Evolutionary conservation across 208 protist species (phyloP).

Genomic region (Balamuthia mandrillaris): DNA sequence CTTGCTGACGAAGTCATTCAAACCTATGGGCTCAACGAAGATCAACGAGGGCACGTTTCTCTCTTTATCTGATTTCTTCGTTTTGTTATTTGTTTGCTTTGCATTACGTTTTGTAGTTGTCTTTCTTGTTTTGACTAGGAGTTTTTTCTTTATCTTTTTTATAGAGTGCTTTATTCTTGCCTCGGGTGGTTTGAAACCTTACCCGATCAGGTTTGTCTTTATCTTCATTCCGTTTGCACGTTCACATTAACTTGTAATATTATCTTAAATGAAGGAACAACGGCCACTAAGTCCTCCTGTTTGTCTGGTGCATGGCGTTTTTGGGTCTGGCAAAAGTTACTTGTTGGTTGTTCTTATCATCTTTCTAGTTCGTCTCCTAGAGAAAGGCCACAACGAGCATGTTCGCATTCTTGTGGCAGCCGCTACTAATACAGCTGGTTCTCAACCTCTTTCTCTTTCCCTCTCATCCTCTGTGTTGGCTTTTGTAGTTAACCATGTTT

Average conservation of each 20-base stretch:
- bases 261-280: too few relatives aligned
- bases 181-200: constrained; percentile 21
- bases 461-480: too few relatives aligned
- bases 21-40: constrained; percentile 19
- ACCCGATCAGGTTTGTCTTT: too few relatives aligned
- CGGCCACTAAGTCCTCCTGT: too few relatives aligned
- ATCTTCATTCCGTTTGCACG: too few relatives aligned
- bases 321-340: constrained; percentile 66
- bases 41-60: not conserved
- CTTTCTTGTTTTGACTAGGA: too few relatives aligned
- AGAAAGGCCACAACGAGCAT: constrained; percentile 1
- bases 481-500: too few relatives aligned
- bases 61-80: not conserved
- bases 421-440: constrained; percentile 67
- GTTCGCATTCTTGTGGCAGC: constrained; percentile 62
- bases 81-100: too few relatives aligned
- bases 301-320: constrained; percentile 71
- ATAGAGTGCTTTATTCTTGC: constrained; percentile 26
- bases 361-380: constrained; percentile 38
- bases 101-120: too few relatives aligned
- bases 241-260: too few relatives aligned
- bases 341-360: constrained; percentile 26
- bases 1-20: constrained; percentile 34
- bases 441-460: too few relatives aligned
- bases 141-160: too few relatives aligned